phyloP scores from a whole-genome alignment of 495 filamentous ascomycete genomes.

The Oidiodendron maius region DNA sequence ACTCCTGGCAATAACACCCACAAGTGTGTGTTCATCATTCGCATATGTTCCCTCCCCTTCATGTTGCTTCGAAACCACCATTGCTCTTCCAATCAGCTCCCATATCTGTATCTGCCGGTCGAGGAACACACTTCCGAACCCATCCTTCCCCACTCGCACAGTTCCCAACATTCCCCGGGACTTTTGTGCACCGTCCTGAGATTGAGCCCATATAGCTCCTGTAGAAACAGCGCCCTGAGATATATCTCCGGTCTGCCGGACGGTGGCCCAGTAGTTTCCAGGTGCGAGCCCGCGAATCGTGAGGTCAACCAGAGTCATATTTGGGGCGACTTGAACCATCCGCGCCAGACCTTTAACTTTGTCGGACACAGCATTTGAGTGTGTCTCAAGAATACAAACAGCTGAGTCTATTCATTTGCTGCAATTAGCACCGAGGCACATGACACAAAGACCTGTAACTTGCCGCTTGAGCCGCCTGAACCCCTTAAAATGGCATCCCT shows the following conservation, averaged over 20 bases:
- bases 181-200: slow-evolving; percentile 39
- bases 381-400: slow-evolving; percentile 94
- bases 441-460: slow-evolving; percentile 24
- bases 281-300: slow-evolving; percentile 79
- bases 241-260: slow-evolving; percentile 86
- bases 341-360: slow-evolving; percentile 71
- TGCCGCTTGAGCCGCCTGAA: slow-evolving; percentile 78
- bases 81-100: slow-evolving; percentile 90
- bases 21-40: slow-evolving; percentile 75
- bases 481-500: slow-evolving; percentile 92
- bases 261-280: slow-evolving; percentile 75
- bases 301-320: slow-evolving; percentile 77
- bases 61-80: slow-evolving; percentile 67
- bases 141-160: slow-evolving; percentile 61
- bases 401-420: slow-evolving; percentile 59
- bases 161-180: slow-evolving; percentile 67
- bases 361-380: slow-evolving; percentile 50
- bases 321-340: slow-evolving; percentile 73
- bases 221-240: slow-evolving; percentile 74
- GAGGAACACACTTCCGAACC: slow-evolving; percentile 70
- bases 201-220: slow-evolving; percentile 71
- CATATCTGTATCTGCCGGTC: slow-evolving; percentile 80
- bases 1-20: slow-evolving; percentile 90
- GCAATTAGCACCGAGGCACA: slow-evolving; percentile 1
- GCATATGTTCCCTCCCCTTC: slow-evolving; percentile 40